Evolutionary conservation across 1,284 basidiomycete genomes (phyloP), one percentile per base, ranked within the genome.

Genomic region (Baeospora myosura): DNA sequence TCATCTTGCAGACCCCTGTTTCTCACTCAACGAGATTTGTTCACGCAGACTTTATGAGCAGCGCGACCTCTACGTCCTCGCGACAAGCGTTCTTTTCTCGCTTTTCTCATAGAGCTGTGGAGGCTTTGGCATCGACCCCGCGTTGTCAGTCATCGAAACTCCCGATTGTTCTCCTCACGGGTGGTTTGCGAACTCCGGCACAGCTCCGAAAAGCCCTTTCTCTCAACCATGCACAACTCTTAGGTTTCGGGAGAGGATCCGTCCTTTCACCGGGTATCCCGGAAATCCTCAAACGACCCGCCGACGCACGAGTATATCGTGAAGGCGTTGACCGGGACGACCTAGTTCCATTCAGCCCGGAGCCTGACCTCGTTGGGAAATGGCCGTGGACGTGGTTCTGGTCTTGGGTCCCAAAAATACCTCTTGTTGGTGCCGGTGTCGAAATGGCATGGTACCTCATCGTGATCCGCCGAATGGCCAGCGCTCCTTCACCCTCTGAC

Each of bases 81-180:
- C 71, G 78, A 20, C 78, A 83, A 53, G 77, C 72, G 2, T 66
- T 82, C 38, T 84, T 83, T 46, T 57, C 76, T n/a, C 65, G 60
- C 2, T 81, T 85, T 49, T 76, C 84, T 2, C 62, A 64, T 34
- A 59, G 61, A 44, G 76, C 69, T 35, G 67, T 72, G 56, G 65
- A 68, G 53, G 61, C 56, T 49, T 61, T 74, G 50, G 49, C 55
- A 10, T 48, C 55, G 4, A 47, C 68, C 40, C 41, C 55, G 44
- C n/a, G n/a, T n/a, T n/a, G n/a, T n/a, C 51, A 60, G 53, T 51
- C 33, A 40, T 21, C 50, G 23, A 41, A 45, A 38, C 51, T 60
- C 12, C 87, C 86, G 2, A 63, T 87, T 12, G 69, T 93, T 49
- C 63, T 90, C 30, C 72, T 94, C 20, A 94, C 90, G 0, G 90